Evolutionary conservation across 2,329 filamentous ascomycete genomes (phyloP), one percentile per base, ranked within the genome.

Genomic region (Arthrobotrys sinensis): DNA sequence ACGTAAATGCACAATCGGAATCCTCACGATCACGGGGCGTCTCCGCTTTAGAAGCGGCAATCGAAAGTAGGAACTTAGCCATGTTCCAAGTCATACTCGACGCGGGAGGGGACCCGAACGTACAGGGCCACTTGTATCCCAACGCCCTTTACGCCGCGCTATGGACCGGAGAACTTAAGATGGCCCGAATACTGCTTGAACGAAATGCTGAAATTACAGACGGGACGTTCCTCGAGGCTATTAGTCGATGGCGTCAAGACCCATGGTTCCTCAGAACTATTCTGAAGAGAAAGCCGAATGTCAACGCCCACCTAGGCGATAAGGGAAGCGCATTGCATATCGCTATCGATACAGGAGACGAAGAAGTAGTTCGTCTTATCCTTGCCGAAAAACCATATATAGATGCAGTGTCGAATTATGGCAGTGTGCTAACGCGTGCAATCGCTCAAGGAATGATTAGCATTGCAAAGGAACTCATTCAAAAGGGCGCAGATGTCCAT

Each of bases 381-480:
- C 32, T 77, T 1, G 40, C 38, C 1, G 60, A 60, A n/a, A 28
- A 57, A 8, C 73, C 73, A 4, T 77, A 77, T 19, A 40, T 71
- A 5, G 43, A 63, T 16, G 48, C 73, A 2, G n/a, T 71, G 8
- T 65, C 60, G 0, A 48, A 57, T 14, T 3, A 52, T 34, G 72
- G 72, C 0, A 38, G n/a, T 40, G 6, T 36, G 1, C 14, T 76
- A n/a, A 24, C 55, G 8, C 63, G 34, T 50, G 72, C 55, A 12
- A 70, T 76, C 3, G 12, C 3, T 0, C 14, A 19, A 14, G 65
- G 64, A 10, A 70, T 76, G 72, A 28, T 52, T 12, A 46, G 65
- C 32, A 52, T 76, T 19, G 64, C 72, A 19, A 65, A 65, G 10
- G 64, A 69, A 10, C 36, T 76, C n/a, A 76, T 76, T 8, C n/a